A percentile compares a stretch with the other conserved stretches of the same genome.
Conservation (phyloP, 768 basidiomycete species). For the Calocybe cyanea region DNA sequence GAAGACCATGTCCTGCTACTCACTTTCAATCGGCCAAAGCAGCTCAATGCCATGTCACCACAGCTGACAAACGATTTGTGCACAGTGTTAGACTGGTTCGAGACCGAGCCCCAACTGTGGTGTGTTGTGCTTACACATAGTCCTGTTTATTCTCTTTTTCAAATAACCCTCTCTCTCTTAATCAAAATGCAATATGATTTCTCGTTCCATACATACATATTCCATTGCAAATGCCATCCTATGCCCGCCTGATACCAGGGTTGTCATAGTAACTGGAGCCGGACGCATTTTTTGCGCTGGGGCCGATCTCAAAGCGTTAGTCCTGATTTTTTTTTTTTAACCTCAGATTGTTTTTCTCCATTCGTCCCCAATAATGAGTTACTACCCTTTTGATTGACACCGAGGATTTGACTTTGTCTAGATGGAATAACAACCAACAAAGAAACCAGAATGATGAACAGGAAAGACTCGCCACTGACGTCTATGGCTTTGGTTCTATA, state of each 20-base stretch:
- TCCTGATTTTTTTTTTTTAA: conserved; percentile 9
- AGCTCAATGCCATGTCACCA: conserved; percentile 72
- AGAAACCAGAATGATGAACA: conserved; percentile 41
- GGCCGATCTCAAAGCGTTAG: conserved; percentile 72
- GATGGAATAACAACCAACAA: conserved; percentile 58
- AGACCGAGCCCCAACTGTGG: conserved; percentile 70
- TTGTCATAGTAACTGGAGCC: conserved; percentile 67
- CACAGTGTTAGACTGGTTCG: conserved; percentile 65
- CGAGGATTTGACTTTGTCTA: conserved; percentile 22
- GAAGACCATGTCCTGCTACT: conserved; percentile 35
- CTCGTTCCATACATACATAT: conserved; percentile 4
- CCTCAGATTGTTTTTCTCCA: no score
- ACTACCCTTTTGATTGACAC: background rate
- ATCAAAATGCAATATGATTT: background rate
- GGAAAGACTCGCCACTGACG: conserved; percentile 31
- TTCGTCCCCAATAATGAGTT: background rate
- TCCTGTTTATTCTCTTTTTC: no score
- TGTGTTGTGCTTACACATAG: conserved; percentile 29
- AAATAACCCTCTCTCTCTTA: background rate
- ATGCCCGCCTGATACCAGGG: conserved; percentile 50
- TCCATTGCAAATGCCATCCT: no score
- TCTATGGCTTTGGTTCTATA: conserved; percentile 68
- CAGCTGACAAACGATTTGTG: conserved; percentile 52
- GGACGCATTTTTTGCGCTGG: conserved; percentile 78
- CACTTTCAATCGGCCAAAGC: conserved; percentile 59